Evolutionary conservation across 371 early-diverging fungal genomes (phyloP).

Genomic region (Mucor velutinosus): DNA sequence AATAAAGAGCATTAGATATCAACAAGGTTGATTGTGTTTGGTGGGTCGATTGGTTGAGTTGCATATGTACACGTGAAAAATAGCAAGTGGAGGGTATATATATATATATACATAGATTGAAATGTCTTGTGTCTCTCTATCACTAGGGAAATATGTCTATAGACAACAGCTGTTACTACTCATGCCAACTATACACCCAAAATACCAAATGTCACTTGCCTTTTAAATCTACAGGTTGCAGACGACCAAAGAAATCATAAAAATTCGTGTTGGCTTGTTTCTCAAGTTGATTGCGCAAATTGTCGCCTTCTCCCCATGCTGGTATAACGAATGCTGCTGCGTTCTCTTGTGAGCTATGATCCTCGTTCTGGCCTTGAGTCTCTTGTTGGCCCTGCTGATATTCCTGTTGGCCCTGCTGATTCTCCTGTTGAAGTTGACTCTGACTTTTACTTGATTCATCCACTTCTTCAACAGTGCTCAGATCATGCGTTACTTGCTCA

Average conservation of each 20-base stretch:
- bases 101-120: neutral
- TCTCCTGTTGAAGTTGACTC: neutral
- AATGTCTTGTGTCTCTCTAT: neutral
- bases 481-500: neutral
- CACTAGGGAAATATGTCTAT: neutral
- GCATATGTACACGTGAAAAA: neutral
- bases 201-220: neutral
- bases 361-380: neutral
- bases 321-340: neutral
- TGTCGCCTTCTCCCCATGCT: constrained; percentile 4
- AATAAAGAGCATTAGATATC: neutral
- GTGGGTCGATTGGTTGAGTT: neutral
- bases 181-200: neutral
- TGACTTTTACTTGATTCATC: neutral
- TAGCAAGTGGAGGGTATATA: neutral
- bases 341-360: neutral
- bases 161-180: neutral
- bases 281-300: neutral
- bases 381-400: too few relatives aligned
- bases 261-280: constrained; percentile 1
- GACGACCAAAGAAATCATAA: constrained; percentile 4
- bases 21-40: neutral
- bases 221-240: neutral
- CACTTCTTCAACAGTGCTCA: neutral
- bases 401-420: too few relatives aligned